Base-by-base conservation (phyloP, 2,329 filamentous ascomycete species). In the Hypoxylon sp. region DNA sequence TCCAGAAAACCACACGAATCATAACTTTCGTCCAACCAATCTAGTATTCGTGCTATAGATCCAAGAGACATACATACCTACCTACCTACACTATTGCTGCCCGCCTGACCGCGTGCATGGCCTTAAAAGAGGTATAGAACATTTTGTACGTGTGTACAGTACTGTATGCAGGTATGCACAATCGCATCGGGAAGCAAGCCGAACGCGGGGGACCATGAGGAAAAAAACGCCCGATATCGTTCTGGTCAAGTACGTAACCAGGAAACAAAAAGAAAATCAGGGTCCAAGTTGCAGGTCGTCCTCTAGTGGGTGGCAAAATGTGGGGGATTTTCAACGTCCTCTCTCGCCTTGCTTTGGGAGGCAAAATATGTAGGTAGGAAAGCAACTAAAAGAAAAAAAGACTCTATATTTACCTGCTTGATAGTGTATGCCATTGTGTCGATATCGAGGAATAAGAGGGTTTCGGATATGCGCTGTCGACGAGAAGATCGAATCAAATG, bases 181-280 rank as follows among this genome's bases (percentile, higher is more conserved):
- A n/a, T n/a, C n/a, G n/a, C 48, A 49, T 43, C 52, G 40, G 50
- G 50, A 56, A 16, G 30, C 37, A 30, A 16, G 38, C 48, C 53
- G 47, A 52, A 44, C 37, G 52, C 47, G 47, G 48, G 43, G 29
- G 16, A 31, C 37, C 12, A 36, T 41, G 30, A 29, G 16, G 25
- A n/a, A n/a, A n/a, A n/a, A n/a, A 20, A 17, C 40, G 11, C 19
- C 29, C 21, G 34, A 41, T 31, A 32, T 32, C n/a, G 25, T 37
- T 35, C n/a, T n/a, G n/a, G n/a, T n/a, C n/a, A 21, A 25, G 30
- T 41, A 51, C 29, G 26, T 44, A 32, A 51, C 36, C 15, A 35
- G 19, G 17, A 30, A 12, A 49, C 37, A 17, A 11, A 34, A 23
- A 29, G 19, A 37, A 12, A 36, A 31, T 44, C n/a, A 16, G 32